Percentiles rank a stretch among this genome's conserved stretches.
phyloP scores from a whole-genome alignment of 345 rosid species.

The Cochlearia excelsa region DNA sequence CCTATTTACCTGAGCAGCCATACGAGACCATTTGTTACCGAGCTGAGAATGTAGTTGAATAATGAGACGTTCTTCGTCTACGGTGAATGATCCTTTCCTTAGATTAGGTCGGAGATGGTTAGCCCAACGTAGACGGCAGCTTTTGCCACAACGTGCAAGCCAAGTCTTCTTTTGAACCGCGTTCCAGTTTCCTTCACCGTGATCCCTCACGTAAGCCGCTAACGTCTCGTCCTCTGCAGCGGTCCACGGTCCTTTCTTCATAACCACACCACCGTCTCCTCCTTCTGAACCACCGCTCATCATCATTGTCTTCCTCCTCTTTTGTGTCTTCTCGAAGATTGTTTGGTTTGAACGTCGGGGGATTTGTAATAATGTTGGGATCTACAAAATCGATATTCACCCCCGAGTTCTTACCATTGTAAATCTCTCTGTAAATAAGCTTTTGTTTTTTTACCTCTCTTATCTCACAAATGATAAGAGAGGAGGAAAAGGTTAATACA shows the following conservation, averaged over 20 bases:
- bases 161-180: conserved; percentile 58
- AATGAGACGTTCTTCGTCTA: conserved; percentile 52
- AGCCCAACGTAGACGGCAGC: conserved; percentile 62
- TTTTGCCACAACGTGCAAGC: conserved; percentile 57
- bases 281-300: conserved; percentile 30
- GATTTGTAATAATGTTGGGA: conserved; percentile 18
- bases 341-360: conserved; percentile 21
- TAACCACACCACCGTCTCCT: conserved; percentile 23
- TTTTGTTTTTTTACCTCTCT: too few relatives aligned
- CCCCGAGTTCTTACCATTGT: conserved; percentile 25
- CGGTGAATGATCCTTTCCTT: conserved; percentile 50
- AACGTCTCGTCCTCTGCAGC: conserved; percentile 50
- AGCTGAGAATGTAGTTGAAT: conserved; percentile 53
- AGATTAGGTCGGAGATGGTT: conserved; percentile 55
- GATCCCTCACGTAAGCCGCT: conserved; percentile 47
- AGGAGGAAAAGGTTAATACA: too few relatives aligned
- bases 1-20: conserved; percentile 58
- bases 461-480: too few relatives aligned
- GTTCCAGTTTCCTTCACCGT: conserved; percentile 65
- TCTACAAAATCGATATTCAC: conserved; percentile 26
- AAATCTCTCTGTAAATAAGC: too few relatives aligned
- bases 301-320: conserved; percentile 29
- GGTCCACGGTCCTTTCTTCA: conserved; percentile 64
- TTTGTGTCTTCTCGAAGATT: conserved; percentile 12
- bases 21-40: conserved; percentile 66